These are phyloP conservation scores for Chlorella sp. DNA, from an alignment of 139 green algal genomes.

Conservation along the genomic window DNA sequence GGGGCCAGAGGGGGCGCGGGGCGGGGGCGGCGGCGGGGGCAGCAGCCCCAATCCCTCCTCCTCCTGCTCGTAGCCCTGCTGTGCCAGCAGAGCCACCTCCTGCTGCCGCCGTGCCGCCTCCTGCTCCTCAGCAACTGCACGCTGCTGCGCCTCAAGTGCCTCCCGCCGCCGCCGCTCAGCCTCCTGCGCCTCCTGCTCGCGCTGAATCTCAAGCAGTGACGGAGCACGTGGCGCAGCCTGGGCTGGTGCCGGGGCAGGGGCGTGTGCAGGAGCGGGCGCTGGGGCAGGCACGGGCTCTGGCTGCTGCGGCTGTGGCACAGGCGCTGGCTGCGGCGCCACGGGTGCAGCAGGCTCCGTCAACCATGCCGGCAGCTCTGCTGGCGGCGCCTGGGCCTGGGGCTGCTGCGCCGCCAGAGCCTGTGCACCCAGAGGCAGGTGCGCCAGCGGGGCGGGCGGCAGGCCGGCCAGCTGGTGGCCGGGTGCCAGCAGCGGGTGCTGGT, in stretches of 20 bases:
- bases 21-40: neutral
- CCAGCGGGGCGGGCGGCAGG: neutral
- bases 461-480: slow-evolving; percentile 10
- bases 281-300: neutral
- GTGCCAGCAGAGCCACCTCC: neutral
- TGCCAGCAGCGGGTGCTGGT: slow-evolving; percentile 3
- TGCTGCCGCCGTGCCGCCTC: slow-evolving; percentile 7
- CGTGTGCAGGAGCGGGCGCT: neutral
- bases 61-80: neutral
- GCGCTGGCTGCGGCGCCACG: neutral
- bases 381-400: neutral
- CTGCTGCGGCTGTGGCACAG: neutral
- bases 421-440: neutral
- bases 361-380: slow-evolving; percentile 6
- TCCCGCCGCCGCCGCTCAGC: neutral
- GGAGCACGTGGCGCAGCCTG: neutral
- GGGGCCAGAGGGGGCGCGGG: neutral
- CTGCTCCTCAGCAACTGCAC: slow-evolving; percentile 10
- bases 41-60: neutral
- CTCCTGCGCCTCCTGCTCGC: slow-evolving; percentile 29
- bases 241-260: neutral
- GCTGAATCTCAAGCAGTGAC: slow-evolving; percentile 34
- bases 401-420: neutral
- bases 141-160: neutral
- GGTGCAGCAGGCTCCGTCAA: neutral